These are phyloP conservation scores for Xylariaceae sp. DNA, from an alignment of 2,329 filamentous ascomycete species.

Conservation along the genomic window DNA sequence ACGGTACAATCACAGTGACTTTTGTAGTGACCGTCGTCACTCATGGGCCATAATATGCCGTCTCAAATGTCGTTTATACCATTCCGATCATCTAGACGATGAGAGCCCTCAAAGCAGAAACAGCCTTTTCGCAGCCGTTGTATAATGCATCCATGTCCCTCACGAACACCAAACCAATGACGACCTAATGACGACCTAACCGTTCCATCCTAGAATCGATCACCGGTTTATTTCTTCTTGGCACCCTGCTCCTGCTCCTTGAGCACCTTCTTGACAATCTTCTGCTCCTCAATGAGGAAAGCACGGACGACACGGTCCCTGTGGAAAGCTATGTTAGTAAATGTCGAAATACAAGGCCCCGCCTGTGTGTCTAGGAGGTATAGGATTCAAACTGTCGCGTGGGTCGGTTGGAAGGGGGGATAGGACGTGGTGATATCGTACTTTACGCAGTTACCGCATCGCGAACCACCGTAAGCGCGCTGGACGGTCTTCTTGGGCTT, in stretches of 20 bases:
- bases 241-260: slow-evolving; percentile 86
- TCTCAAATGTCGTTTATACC: slow-evolving; percentile 32
- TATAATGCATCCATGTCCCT: slow-evolving; percentile 33
- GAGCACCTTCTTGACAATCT: slow-evolving; percentile 99
- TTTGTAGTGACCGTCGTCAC: slow-evolving; percentile 3
- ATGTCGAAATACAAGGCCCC: not conserved
- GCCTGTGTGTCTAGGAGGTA: not conserved
- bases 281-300: slow-evolving; percentile 99
- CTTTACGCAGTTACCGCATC: slow-evolving; percentile 97
- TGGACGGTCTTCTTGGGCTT: slow-evolving; percentile 99
- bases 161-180: slow-evolving; percentile 35
- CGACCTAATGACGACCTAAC: slow-evolving; percentile 34
- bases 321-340: slow-evolving; percentile 7
- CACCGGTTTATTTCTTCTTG: slow-evolving; percentile 61
- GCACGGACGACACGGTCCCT: slow-evolving; percentile 90
- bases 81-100: slow-evolving; percentile 34
- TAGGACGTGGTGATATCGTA: slow-evolving; percentile 7
- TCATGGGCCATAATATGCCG: slow-evolving; percentile 14
- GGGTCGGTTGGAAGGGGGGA: not conserved
- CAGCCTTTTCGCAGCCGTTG: slow-evolving; percentile 28
- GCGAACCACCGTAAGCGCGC: slow-evolving; percentile 95
- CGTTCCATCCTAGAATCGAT: slow-evolving; percentile 30
- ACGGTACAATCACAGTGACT: slow-evolving; percentile 5
- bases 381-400: not conserved
- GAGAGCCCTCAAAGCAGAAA: slow-evolving; percentile 33